phyloP scores from a whole-genome alignment of 345 rosid species.

The Gossypium turneri region DNA sequence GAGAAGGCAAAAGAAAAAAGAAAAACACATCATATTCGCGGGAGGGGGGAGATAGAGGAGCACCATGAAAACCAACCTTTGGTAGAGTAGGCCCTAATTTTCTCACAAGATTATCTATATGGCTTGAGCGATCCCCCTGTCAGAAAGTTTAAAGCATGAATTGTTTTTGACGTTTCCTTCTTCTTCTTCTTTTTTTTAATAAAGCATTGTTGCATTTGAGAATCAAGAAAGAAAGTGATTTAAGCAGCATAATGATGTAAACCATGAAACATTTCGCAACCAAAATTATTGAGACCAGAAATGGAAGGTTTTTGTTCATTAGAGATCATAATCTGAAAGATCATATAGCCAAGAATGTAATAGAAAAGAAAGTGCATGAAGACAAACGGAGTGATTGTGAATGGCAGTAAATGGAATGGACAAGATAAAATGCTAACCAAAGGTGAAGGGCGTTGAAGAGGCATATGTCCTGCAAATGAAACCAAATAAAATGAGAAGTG shows the following conservation, averaged over 20 bases:
- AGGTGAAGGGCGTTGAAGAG: conserved; percentile 42
- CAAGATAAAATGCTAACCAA: conserved; percentile 42
- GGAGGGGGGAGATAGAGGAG: neutral
- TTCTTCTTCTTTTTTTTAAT: too few species aligned
- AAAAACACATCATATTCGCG: neutral
- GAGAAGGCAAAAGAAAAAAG: neutral
- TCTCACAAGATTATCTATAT: conserved; percentile 40
- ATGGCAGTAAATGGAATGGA: neutral
- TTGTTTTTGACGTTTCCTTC: neutral
- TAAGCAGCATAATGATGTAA: neutral
- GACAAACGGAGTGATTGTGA: neutral
- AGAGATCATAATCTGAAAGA: neutral
- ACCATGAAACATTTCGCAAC: neutral
- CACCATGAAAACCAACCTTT: conserved; percentile 37
- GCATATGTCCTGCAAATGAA: conserved; percentile 41
- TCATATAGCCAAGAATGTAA: neutral
- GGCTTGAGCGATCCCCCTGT: conserved; percentile 48
- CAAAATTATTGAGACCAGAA: neutral
- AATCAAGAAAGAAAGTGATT: neutral
- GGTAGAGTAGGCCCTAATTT: conserved; percentile 48
- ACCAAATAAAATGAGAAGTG: neutral
- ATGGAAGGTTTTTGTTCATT: neutral
- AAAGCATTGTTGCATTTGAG: neutral
- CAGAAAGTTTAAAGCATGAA: conserved; percentile 13
- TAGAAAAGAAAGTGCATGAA: neutral